Evolutionary conservation across 1,284 basidiomycete genomes (phyloP).

Genomic region (Ganoderma lingzhi): DNA sequence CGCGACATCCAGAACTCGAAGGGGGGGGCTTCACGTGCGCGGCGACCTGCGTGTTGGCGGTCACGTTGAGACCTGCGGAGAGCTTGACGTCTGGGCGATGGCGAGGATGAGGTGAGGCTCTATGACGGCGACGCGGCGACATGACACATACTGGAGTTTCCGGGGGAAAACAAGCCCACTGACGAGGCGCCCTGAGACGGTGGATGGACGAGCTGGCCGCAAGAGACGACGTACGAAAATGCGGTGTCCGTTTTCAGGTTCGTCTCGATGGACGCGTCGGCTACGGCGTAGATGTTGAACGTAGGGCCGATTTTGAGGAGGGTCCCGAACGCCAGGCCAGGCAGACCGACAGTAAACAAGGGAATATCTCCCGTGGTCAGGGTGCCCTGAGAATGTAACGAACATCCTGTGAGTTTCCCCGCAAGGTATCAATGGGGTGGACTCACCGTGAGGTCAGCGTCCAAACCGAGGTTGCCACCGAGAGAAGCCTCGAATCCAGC

Average conservation of each 20-base stretch:
- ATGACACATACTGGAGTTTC: slow-evolving; percentile 49
- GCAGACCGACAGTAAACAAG: not conserved
- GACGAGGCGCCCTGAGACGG: slow-evolving; percentile 25
- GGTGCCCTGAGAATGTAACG: slow-evolving; percentile 5
- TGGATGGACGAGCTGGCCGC: slow-evolving; percentile 53
- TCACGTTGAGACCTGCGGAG: slow-evolving; percentile 47
- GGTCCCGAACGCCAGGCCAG: slow-evolving; percentile 17
- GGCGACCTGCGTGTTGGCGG: slow-evolving; percentile 52
- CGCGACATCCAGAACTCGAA: slow-evolving; percentile 46
- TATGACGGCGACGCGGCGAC: no score
- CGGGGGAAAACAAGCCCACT: slow-evolving; percentile 34
- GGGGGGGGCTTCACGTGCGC: slow-evolving; percentile 23
- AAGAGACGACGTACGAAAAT: slow-evolving; percentile 41
- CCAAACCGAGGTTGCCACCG: not conserved
- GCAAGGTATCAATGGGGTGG: no score
- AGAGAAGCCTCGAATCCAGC: slow-evolving; percentile 8
- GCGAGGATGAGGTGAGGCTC: not conserved
- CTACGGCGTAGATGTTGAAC: slow-evolving; percentile 42
- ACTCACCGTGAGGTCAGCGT: slow-evolving; percentile 7
- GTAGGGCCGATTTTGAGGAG: slow-evolving; percentile 45
- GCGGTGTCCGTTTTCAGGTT: slow-evolving; percentile 49
- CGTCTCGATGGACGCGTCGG: slow-evolving; percentile 43
- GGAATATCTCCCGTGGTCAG: slow-evolving; percentile 1
- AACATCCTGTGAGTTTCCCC: not conserved
- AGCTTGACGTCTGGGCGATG: slow-evolving; percentile 47